Evolutionary conservation across 2,329 filamentous ascomycete species (phyloP).

Genomic region (Phialemoniopsis sp.): DNA sequence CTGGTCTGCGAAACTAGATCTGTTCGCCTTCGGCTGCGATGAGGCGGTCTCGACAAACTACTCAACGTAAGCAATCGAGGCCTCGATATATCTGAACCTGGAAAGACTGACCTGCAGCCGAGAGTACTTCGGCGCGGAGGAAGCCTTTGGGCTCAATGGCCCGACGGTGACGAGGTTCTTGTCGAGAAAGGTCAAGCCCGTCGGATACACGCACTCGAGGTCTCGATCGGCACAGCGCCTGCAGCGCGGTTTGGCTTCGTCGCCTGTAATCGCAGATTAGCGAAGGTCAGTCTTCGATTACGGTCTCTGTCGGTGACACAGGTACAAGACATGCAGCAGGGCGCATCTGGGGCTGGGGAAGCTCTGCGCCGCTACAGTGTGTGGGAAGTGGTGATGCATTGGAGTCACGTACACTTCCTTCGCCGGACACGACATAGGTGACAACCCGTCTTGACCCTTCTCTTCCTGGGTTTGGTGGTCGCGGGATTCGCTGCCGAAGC

Average conservation of each 20-base stretch:
- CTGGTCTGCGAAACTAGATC: neutral
- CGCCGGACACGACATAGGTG: conserved; percentile 42
- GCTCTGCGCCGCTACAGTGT: neutral
- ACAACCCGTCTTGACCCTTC: conserved; percentile 37
- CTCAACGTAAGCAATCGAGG: neutral
- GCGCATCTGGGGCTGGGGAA: neutral
- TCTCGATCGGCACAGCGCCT: conserved; percentile 40
- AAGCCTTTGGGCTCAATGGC: conserved; percentile 1
- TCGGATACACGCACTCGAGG: conserved; percentile 43
- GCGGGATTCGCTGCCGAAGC: conserved; percentile 1
- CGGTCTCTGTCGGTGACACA: neutral
- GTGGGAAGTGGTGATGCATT: no score
- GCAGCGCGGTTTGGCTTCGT: conserved; percentile 45
- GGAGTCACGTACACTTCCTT: conserved; percentile 41
- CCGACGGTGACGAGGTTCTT: conserved; percentile 40
- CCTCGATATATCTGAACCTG: no score
- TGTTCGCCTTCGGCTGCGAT: neutral
- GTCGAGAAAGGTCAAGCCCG: conserved; percentile 39
- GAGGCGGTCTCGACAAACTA: conserved; percentile 8
- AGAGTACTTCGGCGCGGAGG: conserved; percentile 6
- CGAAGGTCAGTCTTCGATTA: neutral
- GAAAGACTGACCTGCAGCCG: conserved; percentile 9
- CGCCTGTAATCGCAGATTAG: conserved; percentile 27
- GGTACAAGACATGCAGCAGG: neutral
- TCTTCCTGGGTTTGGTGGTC: conserved; percentile 4